Conservation (phyloP, 306 rosid genomes). For the Vachellia pachyceras region DNA sequence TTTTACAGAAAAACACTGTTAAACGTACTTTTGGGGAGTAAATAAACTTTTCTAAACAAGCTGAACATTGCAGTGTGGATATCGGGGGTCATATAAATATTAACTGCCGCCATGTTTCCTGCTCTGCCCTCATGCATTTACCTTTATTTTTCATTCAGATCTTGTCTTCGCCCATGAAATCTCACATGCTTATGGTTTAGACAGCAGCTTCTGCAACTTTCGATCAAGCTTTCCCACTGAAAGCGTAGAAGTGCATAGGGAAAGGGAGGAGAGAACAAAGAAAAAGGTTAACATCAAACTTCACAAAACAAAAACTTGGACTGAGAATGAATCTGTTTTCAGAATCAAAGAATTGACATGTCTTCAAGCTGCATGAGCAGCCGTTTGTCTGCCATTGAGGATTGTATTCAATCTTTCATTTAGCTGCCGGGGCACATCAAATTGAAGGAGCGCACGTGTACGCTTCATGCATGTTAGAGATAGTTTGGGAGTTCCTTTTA, state of each 20-base stretch:
- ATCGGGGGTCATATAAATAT: background rate
- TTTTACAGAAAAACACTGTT: too few species aligned
- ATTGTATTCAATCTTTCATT: background rate
- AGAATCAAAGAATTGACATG: background rate
- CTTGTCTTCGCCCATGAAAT: background rate
- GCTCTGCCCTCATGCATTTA: background rate
- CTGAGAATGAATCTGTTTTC: background rate
- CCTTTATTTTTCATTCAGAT: background rate
- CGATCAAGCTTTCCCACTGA: background rate
- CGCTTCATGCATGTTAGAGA: background rate
- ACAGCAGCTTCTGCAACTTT: too few species aligned
- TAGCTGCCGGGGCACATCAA: background rate
- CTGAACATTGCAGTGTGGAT: background rate
- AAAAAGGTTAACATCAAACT: background rate
- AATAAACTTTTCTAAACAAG: too few species aligned
- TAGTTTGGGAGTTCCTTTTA: too few species aligned
- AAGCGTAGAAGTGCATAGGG: too few species aligned
- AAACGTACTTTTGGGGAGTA: too few species aligned
- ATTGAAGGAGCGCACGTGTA: too few species aligned
- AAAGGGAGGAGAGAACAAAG: too few species aligned
- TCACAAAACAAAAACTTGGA: background rate
- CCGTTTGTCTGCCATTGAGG: too few species aligned
- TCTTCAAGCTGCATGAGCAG: too few species aligned
- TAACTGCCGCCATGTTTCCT: constrained; percentile 11
- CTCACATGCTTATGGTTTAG: too few species aligned